Conservation (phyloP, 768 basidiomycete species). For the Crucibulum laeve region DNA sequence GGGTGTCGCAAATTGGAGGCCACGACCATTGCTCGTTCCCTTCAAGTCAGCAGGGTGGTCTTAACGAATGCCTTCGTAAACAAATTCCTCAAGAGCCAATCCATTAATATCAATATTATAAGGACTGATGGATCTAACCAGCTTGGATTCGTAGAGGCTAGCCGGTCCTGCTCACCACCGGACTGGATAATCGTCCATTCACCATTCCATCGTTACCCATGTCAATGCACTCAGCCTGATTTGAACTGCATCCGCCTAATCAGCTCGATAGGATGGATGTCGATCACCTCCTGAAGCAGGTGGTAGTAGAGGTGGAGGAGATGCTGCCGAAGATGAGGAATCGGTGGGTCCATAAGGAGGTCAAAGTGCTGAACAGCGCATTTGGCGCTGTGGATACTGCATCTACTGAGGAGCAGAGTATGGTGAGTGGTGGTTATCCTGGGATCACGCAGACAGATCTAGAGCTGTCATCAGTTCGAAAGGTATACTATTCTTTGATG, state of each 20-base stretch:
- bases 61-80: slow-evolving; percentile 48
- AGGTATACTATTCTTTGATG: too few relatives aligned
- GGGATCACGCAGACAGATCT: too few relatives aligned
- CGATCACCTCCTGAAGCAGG: too few relatives aligned
- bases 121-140: slow-evolving; percentile 38
- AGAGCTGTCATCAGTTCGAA: too few relatives aligned
- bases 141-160: slow-evolving; percentile 33
- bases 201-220: too few relatives aligned
- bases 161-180: too few relatives aligned
- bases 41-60: slow-evolving; percentile 32
- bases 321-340: slow-evolving; percentile 69
- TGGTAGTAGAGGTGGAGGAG: slow-evolving; percentile 22
- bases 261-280: background rate
- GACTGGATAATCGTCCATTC: too few relatives aligned
- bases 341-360: slow-evolving; percentile 30
- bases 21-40: slow-evolving; percentile 57
- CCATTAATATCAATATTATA: slow-evolving; percentile 41
- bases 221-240: too few relatives aligned
- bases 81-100: slow-evolving; percentile 47
- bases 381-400: slow-evolving; percentile 4
- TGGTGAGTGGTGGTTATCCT: background rate
- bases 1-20: slow-evolving; percentile 48
- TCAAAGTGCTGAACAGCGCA: slow-evolving; percentile 18
- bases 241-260: background rate
- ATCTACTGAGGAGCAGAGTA: background rate